Base-by-base conservation (phyloP, 2,329 filamentous ascomycete genomes). In the Alternaria angustiovoidea region DNA sequence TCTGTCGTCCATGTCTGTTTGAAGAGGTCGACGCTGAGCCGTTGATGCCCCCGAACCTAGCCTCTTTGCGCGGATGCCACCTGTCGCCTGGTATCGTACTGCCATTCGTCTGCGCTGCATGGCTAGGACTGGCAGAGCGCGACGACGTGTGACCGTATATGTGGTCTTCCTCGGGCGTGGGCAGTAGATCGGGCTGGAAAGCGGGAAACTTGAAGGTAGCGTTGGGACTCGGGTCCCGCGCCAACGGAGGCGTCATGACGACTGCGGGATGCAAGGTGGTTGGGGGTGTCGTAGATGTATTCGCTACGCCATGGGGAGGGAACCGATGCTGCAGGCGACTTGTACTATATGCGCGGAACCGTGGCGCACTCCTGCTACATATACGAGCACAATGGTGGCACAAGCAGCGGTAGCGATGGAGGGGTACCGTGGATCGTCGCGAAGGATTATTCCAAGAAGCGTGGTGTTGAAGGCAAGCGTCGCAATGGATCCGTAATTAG, bases 1-100 rank as follows among this genome's bases (percentile, higher is more conserved):
- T 96, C 76, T 95, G 92, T 66, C 91, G 84, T 18, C 82, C 83
- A 74, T 94, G 91, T 68, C 88, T 63, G 4, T 65, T 71, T 14
- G 68, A 62, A 2, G 72, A 55, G 11, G 59, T 68, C 48, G 67
- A 52, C 18, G 61, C 73, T 38, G 78, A 77, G 46, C 78, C 77
- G 66, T 81, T 79, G 39, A 78, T 72, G 76, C 82, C 81, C 24
- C 79, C 70, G 59, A 81, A 74, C 66, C 82, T 81, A 64, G 80
- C 82, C 63, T 86, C 83, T 72, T 83, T 87, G 44, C 86, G 84
- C 41, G 86, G 82, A 55, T 87, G 85, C 89, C 89, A 92, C 67
- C 84, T 82, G 64, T 89, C 86, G 55, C 79, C 75, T 26, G 69
- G 64, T 26, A 78, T 71, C 32, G 80, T 62, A 20, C 73, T 74